Evolutionary conservation across 179 eudicot genomes (phyloP).

Genomic region (Actinidia chinensis): DNA sequence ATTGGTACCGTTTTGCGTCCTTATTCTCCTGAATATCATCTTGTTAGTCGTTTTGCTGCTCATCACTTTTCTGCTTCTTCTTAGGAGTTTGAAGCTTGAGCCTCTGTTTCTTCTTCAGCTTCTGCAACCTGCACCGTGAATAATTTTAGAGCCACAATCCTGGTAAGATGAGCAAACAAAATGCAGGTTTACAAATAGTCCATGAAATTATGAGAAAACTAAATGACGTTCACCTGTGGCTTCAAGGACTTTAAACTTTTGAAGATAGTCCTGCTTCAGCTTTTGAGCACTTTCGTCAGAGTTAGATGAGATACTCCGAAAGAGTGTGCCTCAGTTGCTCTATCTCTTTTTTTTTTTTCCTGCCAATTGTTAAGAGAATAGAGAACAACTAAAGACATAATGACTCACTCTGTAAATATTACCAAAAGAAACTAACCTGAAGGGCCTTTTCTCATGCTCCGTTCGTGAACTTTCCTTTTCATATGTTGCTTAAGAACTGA

Average conservation of each 20-base stretch:
- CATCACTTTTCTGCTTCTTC: constrained; percentile 94
- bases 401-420: too few relatives aligned
- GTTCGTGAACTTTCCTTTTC: constrained; percentile 87
- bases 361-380: constrained; percentile 32
- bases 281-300: constrained; percentile 83
- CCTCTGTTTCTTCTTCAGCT: constrained; percentile 93
- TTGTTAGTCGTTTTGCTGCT: constrained; percentile 89
- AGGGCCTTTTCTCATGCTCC: constrained; percentile 80
- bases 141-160: constrained; percentile 2
- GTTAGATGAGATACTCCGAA: constrained; percentile 59
- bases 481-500: constrained; percentile 84
- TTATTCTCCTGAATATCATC: constrained; percentile 96
- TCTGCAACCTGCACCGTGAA: constrained; percentile 62
- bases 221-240: constrained; percentile 82
- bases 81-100: constrained; percentile 86
- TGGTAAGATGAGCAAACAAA: constrained; percentile 15
- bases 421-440: constrained; percentile 49
- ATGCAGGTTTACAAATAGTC: too few relatives aligned
- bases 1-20: constrained; percentile 82
- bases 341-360: constrained; percentile 97
- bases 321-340: constrained; percentile 75
- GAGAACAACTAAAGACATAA: background rate
- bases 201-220: too few relatives aligned
- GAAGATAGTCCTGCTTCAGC: constrained; percentile 91
- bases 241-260: constrained; percentile 81